Percentiles rank a stretch among this genome's conserved stretches.
Evolutionary conservation across 306 rosid genomes (phyloP).

Genomic region (Glycine soja): DNA sequence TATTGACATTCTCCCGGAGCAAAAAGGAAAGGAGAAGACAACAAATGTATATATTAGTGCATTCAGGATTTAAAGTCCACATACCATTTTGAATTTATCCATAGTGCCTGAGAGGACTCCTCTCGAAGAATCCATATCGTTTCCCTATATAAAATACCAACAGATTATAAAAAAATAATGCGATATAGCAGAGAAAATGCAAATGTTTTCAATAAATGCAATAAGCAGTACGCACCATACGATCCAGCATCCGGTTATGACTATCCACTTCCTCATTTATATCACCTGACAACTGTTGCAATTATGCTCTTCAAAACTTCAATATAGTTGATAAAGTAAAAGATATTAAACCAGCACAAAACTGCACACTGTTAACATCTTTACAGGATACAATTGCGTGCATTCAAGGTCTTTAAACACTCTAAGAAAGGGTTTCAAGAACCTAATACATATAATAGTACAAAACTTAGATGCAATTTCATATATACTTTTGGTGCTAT

Average conservation of each 20-base stretch:
- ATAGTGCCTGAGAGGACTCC: slow-evolving; percentile 92
- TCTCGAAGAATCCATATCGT: slow-evolving; percentile 96
- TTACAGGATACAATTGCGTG: slow-evolving; percentile 13
- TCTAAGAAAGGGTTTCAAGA: slow-evolving; percentile 15
- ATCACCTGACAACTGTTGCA: slow-evolving; percentile 91
- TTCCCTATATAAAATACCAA: slow-evolving; percentile 61
- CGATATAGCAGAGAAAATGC: slow-evolving; percentile 23
- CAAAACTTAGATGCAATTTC: too few species aligned
- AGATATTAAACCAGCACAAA: slow-evolving; percentile 26
- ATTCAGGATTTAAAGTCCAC: not conserved
- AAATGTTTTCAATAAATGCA: slow-evolving; percentile 29
- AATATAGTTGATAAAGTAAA: not conserved
- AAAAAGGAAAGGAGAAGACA: not conserved
- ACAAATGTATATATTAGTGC: not conserved
- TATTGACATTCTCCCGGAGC: not conserved
- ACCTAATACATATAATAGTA: not conserved
- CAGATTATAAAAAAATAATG: slow-evolving; percentile 31
- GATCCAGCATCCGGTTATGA: slow-evolving; percentile 89
- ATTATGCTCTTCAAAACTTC: slow-evolving; percentile 38
- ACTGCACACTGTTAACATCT: slow-evolving; percentile 23
- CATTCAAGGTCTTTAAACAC: slow-evolving; percentile 25
- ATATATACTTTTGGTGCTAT: too few species aligned
- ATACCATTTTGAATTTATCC: slow-evolving; percentile 94
- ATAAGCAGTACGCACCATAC: slow-evolving; percentile 63
- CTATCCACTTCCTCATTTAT: slow-evolving; percentile 89